phyloP scores from a whole-genome alignment of 768 basidiomycete species.

The Amanita muscaria region DNA sequence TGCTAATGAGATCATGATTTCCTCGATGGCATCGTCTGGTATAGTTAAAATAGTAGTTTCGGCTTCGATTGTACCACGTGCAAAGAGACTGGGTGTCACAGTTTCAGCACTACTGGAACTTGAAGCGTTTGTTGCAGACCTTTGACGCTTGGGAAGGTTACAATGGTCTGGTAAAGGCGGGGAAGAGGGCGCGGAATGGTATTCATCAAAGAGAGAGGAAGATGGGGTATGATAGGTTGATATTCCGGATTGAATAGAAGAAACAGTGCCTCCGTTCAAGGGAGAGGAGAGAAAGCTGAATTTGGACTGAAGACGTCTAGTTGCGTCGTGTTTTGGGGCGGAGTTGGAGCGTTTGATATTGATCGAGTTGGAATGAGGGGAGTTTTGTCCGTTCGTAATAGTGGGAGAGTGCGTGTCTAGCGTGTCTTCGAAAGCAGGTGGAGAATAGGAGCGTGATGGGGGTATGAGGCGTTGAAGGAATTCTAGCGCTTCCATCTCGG shows the following conservation, averaged over 20 bases:
- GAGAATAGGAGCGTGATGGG: too few relatives aligned
- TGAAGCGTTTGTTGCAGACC: constrained; percentile 25
- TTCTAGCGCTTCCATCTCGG: constrained; percentile 31
- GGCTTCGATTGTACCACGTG: constrained; percentile 15
- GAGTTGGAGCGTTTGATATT: too few relatives aligned
- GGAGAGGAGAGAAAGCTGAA: constrained; percentile 38
- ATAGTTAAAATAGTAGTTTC: neutral
- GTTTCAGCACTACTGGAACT: constrained; percentile 44
- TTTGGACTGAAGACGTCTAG: constrained; percentile 26
- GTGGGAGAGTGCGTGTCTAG: too few relatives aligned
- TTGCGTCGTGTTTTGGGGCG: too few relatives aligned
- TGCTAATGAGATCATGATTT: constrained; percentile 5
- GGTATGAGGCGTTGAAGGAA: constrained; percentile 35
- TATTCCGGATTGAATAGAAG: constrained; percentile 47
- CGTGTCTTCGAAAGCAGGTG: too few relatives aligned
- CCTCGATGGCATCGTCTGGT: neutral
- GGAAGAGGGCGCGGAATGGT: constrained; percentile 52
- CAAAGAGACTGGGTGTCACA: constrained; percentile 53
- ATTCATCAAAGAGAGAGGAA: constrained; percentile 53
- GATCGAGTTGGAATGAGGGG: too few relatives aligned
- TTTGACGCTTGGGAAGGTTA: constrained; percentile 18
- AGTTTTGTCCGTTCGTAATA: too few relatives aligned
- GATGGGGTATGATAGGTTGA: constrained; percentile 73
- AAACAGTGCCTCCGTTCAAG: constrained; percentile 41
- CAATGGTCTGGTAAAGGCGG: constrained; percentile 26